Conservation (phyloP, 768 basidiomycete species). For the Boletus fagicola region DNA sequence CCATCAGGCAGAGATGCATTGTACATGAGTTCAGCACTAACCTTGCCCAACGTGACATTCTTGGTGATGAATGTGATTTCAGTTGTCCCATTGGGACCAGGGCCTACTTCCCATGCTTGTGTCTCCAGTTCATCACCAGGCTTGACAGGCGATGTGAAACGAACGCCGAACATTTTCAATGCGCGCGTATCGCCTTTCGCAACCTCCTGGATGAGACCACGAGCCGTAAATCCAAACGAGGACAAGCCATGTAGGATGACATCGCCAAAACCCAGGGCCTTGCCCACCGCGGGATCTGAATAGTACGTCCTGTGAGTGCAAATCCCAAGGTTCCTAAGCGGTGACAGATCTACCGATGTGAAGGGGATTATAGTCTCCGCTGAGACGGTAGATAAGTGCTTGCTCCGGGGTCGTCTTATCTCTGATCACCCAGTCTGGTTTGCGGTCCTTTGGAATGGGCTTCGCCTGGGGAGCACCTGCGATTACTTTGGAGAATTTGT, state of each 20-base stretch:
- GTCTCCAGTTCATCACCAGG: slow-evolving; percentile 83
- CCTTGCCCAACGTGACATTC: slow-evolving; percentile 60
- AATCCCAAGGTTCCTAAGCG: background rate
- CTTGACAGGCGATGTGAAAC: slow-evolving; percentile 82
- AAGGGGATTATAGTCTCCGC: slow-evolving; percentile 77
- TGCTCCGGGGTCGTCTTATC: slow-evolving; percentile 67
- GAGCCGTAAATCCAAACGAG: slow-evolving; percentile 78
- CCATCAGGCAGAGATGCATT: background rate
- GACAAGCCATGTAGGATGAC: slow-evolving; percentile 85
- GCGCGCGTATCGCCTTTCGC: slow-evolving; percentile 60
- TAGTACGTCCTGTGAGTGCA: background rate
- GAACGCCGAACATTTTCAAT: slow-evolving; percentile 64
- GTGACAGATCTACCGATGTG: slow-evolving; percentile 54
- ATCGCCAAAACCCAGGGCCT: slow-evolving; percentile 74
- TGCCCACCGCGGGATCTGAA: slow-evolving; percentile 71
- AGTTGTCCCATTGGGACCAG: slow-evolving; percentile 53
- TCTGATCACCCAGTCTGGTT: slow-evolving; percentile 57
- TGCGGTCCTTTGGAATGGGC: slow-evolving; percentile 56
- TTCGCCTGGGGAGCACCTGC: slow-evolving; percentile 60
- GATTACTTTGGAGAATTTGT: slow-evolving; percentile 61
- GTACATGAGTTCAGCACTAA: slow-evolving; percentile 20
- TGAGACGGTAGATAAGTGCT: slow-evolving; percentile 69
- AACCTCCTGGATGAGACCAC: slow-evolving; percentile 64
- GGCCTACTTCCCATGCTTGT: slow-evolving; percentile 72
- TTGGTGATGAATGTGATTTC: slow-evolving; percentile 66